Percentiles rank a stretch among this genome's conserved stretches.
phyloP scores from a whole-genome alignment of 2,329 filamentous ascomycete species.

The Malbranchea zuffiana region DNA sequence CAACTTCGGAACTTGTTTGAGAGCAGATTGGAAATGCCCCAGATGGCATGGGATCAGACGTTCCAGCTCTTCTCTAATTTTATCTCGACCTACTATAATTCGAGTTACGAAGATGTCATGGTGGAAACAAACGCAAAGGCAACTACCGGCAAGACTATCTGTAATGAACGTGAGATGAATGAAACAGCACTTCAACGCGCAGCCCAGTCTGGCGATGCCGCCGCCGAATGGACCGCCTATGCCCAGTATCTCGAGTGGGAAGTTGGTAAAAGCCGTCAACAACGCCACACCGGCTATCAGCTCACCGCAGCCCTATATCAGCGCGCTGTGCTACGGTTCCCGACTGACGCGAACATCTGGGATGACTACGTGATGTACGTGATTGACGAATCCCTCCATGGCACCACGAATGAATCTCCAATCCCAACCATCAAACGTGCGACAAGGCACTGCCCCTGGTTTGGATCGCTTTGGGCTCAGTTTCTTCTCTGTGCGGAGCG shows the following conservation, averaged over 20 bases:
- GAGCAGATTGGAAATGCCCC: conserved; percentile 46
- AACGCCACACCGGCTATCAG: conserved; percentile 41
- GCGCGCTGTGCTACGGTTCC: conserved; percentile 63
- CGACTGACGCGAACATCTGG: conserved; percentile 66
- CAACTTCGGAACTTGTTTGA: conserved; percentile 43
- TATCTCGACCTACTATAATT: conserved; percentile 44
- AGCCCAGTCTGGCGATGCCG: conserved; percentile 40
- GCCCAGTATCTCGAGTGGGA: conserved; percentile 79
- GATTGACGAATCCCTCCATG: conserved; percentile 41
- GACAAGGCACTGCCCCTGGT: conserved; percentile 86
- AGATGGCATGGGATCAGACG: conserved; percentile 49
- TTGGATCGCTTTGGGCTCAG: conserved; percentile 79
- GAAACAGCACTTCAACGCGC: conserved; percentile 46
- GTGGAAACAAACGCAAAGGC: conserved; percentile 42
- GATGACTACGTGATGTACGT: conserved; percentile 72
- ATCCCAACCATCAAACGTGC: conserved; percentile 68
- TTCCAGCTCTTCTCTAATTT: conserved; percentile 51
- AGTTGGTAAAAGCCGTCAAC: conserved; percentile 50
- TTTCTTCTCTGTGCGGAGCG: conserved; percentile 78
- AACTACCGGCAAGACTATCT: conserved; percentile 44
- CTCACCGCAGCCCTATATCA: conserved; percentile 58
- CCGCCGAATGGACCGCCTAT: conserved; percentile 43
- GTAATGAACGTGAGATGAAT: conserved; percentile 42
- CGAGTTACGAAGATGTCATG: conserved; percentile 49
- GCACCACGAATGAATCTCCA: conserved; percentile 37